These are phyloP conservation scores for Clarireedia monteithiana DNA, from an alignment of 2,329 filamentous ascomycete species.

Conservation along the genomic window DNA sequence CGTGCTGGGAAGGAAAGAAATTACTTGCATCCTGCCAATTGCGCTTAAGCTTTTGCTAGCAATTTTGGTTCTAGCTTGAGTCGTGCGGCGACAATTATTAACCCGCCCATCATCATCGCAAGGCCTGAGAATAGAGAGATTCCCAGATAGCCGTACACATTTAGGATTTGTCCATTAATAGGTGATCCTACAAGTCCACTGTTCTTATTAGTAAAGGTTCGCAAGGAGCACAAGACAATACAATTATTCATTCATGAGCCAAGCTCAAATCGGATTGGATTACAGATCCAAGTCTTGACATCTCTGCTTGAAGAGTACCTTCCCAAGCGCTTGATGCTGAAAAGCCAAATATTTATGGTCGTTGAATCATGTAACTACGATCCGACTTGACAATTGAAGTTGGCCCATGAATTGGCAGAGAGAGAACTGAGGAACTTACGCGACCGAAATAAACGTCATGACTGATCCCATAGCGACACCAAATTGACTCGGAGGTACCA, in stretches of 20 bases:
- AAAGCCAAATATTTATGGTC: not conserved
- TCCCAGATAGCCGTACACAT: constrained; percentile 14
- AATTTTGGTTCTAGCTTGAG: constrained; percentile 11
- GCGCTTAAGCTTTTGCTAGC: constrained; percentile 10
- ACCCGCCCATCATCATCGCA: constrained; percentile 16
- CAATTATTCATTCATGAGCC: too few relatives aligned
- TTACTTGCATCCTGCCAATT: not conserved
- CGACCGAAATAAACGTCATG: constrained; percentile 17
- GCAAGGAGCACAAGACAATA: too few relatives aligned
- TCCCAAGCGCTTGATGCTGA: too few relatives aligned
- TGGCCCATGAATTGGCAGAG: too few relatives aligned
- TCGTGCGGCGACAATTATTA: constrained; percentile 13
- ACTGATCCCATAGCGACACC: constrained; percentile 18
- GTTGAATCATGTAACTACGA: too few relatives aligned
- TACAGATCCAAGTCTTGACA: too few relatives aligned
- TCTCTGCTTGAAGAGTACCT: too few relatives aligned
- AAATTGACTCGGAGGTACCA: constrained; percentile 16
- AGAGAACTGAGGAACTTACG: constrained; percentile 9
- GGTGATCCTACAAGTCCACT: constrained; percentile 20
- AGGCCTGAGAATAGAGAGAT: constrained; percentile 21
- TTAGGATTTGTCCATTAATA: constrained; percentile 19
- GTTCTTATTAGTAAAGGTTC: not conserved
- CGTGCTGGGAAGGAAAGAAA: not conserved
- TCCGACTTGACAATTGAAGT: too few relatives aligned
- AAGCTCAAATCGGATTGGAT: too few relatives aligned